Base-by-base conservation (phyloP, 192 early-diverging fungal species). In the Phycomyces blakesleeanus region DNA sequence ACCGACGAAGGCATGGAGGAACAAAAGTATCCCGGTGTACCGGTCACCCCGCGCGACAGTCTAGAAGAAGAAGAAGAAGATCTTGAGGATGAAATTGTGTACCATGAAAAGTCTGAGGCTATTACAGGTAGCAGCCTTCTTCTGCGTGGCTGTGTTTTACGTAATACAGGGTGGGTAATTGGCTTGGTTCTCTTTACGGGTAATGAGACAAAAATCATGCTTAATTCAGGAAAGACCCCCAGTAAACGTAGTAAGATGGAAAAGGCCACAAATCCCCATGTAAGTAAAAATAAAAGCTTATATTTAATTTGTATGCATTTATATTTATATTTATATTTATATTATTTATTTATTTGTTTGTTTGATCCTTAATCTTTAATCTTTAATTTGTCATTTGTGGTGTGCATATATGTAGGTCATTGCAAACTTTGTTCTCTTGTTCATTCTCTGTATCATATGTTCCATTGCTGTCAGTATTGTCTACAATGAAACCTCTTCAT, bases 371-470 rank as follows among this genome's bases (percentile, higher is more conserved):
- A n/a, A n/a, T n/a, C n/a, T n/a, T n/a, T n/a, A n/a, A n/a, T n/a
- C n/a, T n/a, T n/a, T n/a, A n/a, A n/a, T n/a, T n/a, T n/a, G n/a
- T n/a, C n/a, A n/a, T n/a, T n/a, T n/a, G n/a, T n/a, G n/a, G n/a
- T n/a, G n/a, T n/a, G n/a, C n/a, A 2, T 40, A 47, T 51, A 15
- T 5, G 38, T 61, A 92, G 81, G 84, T 91, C 38, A 67, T 85
- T 42, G 82, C 85, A 60, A 94, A 95, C 76, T 91, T 98, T 59
- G 74, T 85, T 39, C 69, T 94, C 55, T 72, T 98, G 51, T 87
- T 93, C 50, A 72, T 85, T 5, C 69, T 98, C 38, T 90, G 89
- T 57, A 58, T 92, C 49, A 81, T 86, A 53, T 87, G 85, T 27
- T 82, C 88, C 14, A 80, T 92, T 54, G 81, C 82, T 21, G 82